Conservation (phyloP, 2,329 filamentous ascomycete genomes). For the Triangularia verruculosa region DNA sequence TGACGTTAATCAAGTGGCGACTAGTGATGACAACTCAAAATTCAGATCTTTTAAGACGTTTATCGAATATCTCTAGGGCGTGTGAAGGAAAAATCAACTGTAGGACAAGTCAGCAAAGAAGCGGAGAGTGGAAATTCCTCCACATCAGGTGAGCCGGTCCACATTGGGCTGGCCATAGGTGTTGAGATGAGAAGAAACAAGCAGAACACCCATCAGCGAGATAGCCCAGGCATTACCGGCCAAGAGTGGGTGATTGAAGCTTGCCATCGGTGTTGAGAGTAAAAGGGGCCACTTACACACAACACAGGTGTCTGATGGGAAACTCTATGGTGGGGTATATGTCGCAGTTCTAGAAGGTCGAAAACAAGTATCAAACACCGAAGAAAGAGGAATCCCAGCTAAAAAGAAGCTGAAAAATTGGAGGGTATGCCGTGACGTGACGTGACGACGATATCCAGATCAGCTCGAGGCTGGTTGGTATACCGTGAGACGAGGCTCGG, state of each 20-base stretch:
- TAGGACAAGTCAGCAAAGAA: background rate
- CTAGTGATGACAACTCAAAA: background rate
- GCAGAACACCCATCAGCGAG: background rate
- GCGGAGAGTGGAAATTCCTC: background rate
- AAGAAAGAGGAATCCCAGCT: background rate
- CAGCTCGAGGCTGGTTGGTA: background rate
- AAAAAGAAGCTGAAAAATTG: background rate
- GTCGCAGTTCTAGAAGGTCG: constrained; percentile 7
- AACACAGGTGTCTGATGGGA: background rate
- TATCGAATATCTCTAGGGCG: background rate
- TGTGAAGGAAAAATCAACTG: background rate
- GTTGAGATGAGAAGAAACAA: background rate
- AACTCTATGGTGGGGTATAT: constrained; percentile 9
- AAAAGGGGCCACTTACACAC: constrained; percentile 9
- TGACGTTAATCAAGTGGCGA: background rate
- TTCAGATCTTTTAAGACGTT: background rate
- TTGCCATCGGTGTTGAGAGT: background rate
- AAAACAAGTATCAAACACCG: background rate
- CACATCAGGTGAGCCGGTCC: background rate
- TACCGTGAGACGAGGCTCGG: background rate
- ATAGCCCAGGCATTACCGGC: background rate
- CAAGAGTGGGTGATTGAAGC: background rate
- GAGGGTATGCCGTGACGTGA: background rate
- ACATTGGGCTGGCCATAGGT: background rate
- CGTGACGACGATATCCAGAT: background rate